A percentile compares a stretch with the other conserved stretches of the same genome.
These are phyloP conservation scores for Lonicera japonica DNA, from an alignment of 129 eudicot species.

Conservation along the genomic window DNA sequence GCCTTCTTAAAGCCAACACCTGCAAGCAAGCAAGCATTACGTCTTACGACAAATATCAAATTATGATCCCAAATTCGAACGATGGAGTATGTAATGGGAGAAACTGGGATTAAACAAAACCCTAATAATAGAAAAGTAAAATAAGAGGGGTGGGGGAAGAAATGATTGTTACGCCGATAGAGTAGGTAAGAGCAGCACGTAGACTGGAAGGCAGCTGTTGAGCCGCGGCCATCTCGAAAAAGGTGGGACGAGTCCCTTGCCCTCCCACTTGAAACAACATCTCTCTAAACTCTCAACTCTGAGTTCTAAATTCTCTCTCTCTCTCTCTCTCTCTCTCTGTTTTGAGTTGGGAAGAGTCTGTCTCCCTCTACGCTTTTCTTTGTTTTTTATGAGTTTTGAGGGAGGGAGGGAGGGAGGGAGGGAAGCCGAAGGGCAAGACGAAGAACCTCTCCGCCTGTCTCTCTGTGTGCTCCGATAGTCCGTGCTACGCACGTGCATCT, in stretches of 20 bases:
- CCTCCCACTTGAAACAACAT: constrained; percentile 99
- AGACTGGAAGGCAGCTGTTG: constrained; percentile 99
- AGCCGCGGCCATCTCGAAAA: constrained; percentile 99
- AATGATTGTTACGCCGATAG: constrained; percentile 59
- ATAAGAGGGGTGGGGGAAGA: not conserved
- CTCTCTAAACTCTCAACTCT: too few relatives aligned
- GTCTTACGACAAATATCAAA: not conserved
- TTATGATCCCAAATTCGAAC: not conserved
- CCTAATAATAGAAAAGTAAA: constrained; percentile 7
- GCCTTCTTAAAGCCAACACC: constrained; percentile 93
- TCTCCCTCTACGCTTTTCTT: too few relatives aligned
- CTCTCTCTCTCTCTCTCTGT: constrained; percentile 5
- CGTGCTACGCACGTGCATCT: too few relatives aligned
- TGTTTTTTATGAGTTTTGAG: too few relatives aligned
- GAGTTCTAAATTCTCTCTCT: too few relatives aligned
- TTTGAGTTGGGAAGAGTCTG: not conserved
- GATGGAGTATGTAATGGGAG: not conserved
- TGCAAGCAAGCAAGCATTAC: constrained; percentile 16
- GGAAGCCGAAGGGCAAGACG: too few relatives aligned
- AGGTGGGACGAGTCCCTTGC: constrained; percentile 93
- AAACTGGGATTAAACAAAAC: not conserved
- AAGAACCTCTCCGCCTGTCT: too few relatives aligned
- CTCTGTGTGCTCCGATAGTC: too few relatives aligned
- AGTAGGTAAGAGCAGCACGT: constrained; percentile 94
- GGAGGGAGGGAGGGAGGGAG: too few relatives aligned